phyloP scores from a whole-genome alignment of 768 basidiomycete genomes.

The Chalciporus chontae region DNA sequence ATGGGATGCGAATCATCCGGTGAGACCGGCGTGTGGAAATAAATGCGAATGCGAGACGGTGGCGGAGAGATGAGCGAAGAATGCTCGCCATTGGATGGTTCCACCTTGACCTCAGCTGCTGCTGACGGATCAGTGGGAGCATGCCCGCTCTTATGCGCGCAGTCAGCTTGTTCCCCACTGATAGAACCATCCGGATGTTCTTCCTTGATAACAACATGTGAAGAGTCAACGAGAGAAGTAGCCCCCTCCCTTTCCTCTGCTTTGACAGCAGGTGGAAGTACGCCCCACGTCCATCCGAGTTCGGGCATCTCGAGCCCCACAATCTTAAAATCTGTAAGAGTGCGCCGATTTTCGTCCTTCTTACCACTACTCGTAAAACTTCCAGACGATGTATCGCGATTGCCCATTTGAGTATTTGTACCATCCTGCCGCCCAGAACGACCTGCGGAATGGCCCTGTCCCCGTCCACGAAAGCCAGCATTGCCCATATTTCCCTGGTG shows the following conservation, averaged over 20 bases:
- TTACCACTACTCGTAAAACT: slow-evolving; percentile 56
- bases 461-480: slow-evolving; percentile 56
- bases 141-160: slow-evolving; percentile 18
- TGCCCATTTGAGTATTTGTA: slow-evolving; percentile 32
- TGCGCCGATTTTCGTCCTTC: slow-evolving; percentile 86
- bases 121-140: slow-evolving; percentile 27
- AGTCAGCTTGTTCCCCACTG: slow-evolving; percentile 18
- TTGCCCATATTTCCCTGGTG: slow-evolving; percentile 35
- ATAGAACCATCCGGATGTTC: slow-evolving; percentile 25
- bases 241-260: slow-evolving; percentile 36
- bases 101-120: slow-evolving; percentile 31
- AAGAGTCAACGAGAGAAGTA: slow-evolving; percentile 30
- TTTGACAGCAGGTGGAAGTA: slow-evolving; percentile 40
- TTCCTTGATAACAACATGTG: slow-evolving; percentile 31
- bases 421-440: slow-evolving; percentile 41
- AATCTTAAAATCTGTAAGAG: slow-evolving; percentile 98
- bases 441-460: slow-evolving; percentile 47
- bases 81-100: slow-evolving; percentile 26
- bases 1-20: slow-evolving; percentile 77
- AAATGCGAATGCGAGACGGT: slow-evolving; percentile 84
- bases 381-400: slow-evolving; percentile 48
- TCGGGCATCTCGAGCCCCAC: slow-evolving; percentile 83
- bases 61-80: slow-evolving; percentile 40
- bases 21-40: slow-evolving; percentile 87
- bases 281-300: slow-evolving; percentile 86